Base-by-base conservation (phyloP, 345 rosid species). In the Euphorbia tirucalli region DNA sequence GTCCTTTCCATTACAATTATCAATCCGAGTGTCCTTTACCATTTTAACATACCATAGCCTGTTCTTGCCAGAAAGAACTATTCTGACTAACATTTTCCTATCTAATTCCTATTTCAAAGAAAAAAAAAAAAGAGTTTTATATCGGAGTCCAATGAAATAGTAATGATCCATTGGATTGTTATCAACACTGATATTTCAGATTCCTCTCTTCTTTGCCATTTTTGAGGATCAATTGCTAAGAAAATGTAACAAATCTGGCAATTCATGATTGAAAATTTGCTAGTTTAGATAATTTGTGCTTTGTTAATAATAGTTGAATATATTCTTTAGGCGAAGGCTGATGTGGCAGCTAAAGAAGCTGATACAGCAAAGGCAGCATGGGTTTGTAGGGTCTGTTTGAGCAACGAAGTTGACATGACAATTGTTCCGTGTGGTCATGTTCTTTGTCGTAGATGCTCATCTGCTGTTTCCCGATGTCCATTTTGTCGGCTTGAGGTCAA, bases 361-460 rank as follows among this genome's bases (percentile, higher is more conserved):
- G 98, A 93, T 65, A 77, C 85, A 35, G 98, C 97, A 61, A 93
- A 91, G 84, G 77, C 89, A 9, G 93, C 93, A 24, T 93, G 98
- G 98, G 49, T 86, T 35, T 91, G 97, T 74, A 83, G 93, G 75
- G 90, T 93, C 46, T 93, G 96, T 78, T 75, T 86, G 85, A 90
- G 58, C 80, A 83, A 85, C 71, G 98, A 93, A 78, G 96, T 93
- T 49, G 91, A 88, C 54, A 79, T 89, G 78, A 86, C 93, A 7
- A 79, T 93, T 39, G 85, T 84, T 71, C 97, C 98, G 35, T 91
- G 97, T 32, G 98, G 98, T 60, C 98, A 93, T 61, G 97, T 89
- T 52, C 90, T 93, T 75, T 91, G 97, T 74, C 87, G 84, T 22
- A 75, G 80, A 82, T 92, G 97, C 75, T 85, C 91, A 24, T 73